These are phyloP conservation scores for Boletus bicolor DNA, from an alignment of 768 basidiomycete genomes.

Conservation along the genomic window DNA sequence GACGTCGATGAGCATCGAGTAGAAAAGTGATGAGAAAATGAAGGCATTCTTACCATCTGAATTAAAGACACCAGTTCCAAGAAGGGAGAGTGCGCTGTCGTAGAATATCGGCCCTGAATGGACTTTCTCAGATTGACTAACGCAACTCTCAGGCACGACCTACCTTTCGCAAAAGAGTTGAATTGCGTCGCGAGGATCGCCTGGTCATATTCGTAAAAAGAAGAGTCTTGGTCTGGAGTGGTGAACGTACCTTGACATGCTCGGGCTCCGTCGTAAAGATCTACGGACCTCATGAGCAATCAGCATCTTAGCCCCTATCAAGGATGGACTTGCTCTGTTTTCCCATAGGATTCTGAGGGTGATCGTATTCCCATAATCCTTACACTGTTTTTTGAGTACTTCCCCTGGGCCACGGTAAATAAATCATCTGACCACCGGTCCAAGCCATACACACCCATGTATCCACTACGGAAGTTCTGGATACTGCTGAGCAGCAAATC, in stretches of 20 bases:
- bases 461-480: constrained; percentile 24
- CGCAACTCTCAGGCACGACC: constrained; percentile 1
- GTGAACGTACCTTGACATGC: constrained; percentile 37
- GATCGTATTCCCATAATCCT: constrained; percentile 31
- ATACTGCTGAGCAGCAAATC: constrained; percentile 28
- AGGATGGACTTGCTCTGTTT: constrained; percentile 31
- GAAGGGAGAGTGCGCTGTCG: constrained; percentile 28
- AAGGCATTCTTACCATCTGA: constrained; percentile 41
- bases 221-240: background rate
- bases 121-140: constrained; percentile 21
- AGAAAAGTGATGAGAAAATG: background rate
- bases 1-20: background rate
- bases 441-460: constrained; percentile 26
- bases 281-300: constrained; percentile 20
- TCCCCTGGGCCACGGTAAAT: constrained; percentile 26
- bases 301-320: background rate
- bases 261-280: constrained; percentile 48
- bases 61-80: constrained; percentile 61
- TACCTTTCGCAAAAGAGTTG: constrained; percentile 39
- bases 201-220: constrained; percentile 21
- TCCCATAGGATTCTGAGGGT: constrained; percentile 37
- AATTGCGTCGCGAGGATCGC: constrained; percentile 46
- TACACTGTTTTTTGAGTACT: constrained; percentile 19
- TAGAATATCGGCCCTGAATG: constrained; percentile 12
- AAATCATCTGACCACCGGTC: background rate